Evolutionary conservation across 192 early-diverging fungal genomes (phyloP).

Genomic region (Coemansia reversa): DNA sequence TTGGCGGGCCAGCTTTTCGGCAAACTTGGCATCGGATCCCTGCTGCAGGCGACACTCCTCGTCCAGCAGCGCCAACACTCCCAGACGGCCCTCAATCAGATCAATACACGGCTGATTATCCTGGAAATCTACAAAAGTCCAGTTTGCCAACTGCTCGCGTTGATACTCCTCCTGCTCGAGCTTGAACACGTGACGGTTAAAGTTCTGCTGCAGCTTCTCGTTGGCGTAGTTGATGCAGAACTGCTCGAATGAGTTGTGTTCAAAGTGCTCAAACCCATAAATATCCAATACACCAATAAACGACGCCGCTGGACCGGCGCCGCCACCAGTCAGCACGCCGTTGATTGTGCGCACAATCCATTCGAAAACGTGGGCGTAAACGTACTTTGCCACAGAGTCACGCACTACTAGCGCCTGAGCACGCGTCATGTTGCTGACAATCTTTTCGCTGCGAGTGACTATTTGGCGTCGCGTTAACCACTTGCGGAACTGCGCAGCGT

Average conservation of each 20-base stretch:
- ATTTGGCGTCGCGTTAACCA: constrained; percentile 96
- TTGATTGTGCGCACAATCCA: constrained; percentile 95
- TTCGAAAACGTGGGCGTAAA: constrained; percentile 94
- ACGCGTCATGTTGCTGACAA: constrained; percentile 73
- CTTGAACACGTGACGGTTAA: constrained; percentile 98
- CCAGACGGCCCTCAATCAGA: constrained; percentile 93
- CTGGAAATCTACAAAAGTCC: constrained; percentile 98
- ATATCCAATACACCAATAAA: constrained; percentile 99
- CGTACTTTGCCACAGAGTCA: constrained; percentile 95
- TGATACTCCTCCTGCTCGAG: constrained; percentile 98
- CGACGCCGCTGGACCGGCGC: constrained; percentile 33
- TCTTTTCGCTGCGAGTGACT: constrained; percentile 87
- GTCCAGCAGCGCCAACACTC: constrained; percentile 93
- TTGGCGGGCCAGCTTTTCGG: constrained; percentile 87
- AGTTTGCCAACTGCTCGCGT: constrained; percentile 86
- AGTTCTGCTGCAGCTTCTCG: constrained; percentile 99
- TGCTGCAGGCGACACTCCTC: constrained; percentile 88
- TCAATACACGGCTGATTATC: constrained; percentile 99
- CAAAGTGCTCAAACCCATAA: constrained; percentile 99
- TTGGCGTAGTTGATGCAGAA: constrained; percentile 98
- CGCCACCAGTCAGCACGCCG: constrained; percentile 60
- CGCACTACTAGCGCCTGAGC: constrained; percentile 75
- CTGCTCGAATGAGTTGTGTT: constrained; percentile 99
- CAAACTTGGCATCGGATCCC: constrained; percentile 80
- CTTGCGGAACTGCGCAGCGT: constrained; percentile 79